These are phyloP conservation scores for Quercus dentata DNA, from an alignment of 306 rosid species.

Conservation along the genomic window DNA sequence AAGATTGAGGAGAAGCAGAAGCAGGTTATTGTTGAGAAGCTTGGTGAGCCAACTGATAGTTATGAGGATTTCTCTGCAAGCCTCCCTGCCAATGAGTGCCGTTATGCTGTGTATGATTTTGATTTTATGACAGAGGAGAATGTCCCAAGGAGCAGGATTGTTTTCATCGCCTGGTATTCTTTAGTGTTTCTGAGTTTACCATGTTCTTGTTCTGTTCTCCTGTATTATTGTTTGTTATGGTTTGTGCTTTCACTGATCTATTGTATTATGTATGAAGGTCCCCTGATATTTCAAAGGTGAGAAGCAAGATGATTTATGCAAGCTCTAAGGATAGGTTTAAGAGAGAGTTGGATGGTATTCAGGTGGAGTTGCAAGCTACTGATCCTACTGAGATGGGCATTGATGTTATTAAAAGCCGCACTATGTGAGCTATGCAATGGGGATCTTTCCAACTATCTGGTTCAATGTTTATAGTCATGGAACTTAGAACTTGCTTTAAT, in stretches of 20 bases:
- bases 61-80: constrained; percentile 42
- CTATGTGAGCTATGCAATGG: constrained; percentile 14
- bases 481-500: constrained; percentile 21
- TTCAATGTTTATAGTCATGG: constrained; percentile 29
- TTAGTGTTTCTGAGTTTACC: not conserved
- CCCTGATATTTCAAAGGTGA: constrained; percentile 43
- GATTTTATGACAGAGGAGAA: constrained; percentile 50
- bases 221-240: not conserved
- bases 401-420: constrained; percentile 49
- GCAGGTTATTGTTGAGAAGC: constrained; percentile 47
- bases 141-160: constrained; percentile 51
- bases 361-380: constrained; percentile 57
- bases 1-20: constrained; percentile 52
- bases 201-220: not conserved
- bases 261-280: constrained; percentile 25
- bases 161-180: constrained; percentile 51
- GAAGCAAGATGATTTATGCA: constrained; percentile 51
- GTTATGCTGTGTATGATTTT: constrained; percentile 52
- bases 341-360: constrained; percentile 53
- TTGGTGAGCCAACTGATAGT: constrained; percentile 39
- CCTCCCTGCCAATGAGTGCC: constrained; percentile 52
- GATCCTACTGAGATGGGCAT: constrained; percentile 50
- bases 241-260: not conserved
- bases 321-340: constrained; percentile 51
- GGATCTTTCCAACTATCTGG: constrained; percentile 9